phyloP scores from a whole-genome alignment of 140 eudicot genomes.

The Anethum foeniculum region DNA sequence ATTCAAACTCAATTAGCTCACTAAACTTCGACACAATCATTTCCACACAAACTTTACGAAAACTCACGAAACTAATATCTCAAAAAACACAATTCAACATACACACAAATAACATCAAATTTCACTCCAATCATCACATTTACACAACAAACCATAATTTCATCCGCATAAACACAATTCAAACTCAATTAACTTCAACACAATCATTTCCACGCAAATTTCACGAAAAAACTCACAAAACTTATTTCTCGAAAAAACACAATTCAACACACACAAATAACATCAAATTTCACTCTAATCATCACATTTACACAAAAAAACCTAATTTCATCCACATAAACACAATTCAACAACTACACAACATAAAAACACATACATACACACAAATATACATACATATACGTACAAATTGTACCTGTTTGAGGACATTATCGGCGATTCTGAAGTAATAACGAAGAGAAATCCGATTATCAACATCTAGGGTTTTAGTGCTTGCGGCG shows the following conservation, averaged over 20 bases:
- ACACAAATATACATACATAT: background rate
- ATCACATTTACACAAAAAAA: background rate
- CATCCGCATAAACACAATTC: background rate
- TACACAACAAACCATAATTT: background rate
- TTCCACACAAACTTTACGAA: background rate
- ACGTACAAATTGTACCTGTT: constrained; percentile 43
- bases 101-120: background rate
- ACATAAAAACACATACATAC: background rate
- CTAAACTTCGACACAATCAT: background rate
- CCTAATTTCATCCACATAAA: background rate
- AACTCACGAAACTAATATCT: background rate
- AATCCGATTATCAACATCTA: constrained; percentile 72
- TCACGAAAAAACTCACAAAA: background rate
- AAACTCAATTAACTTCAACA: background rate
- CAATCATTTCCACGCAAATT: background rate
- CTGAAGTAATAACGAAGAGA: constrained; percentile 66
- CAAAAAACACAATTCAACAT: background rate
- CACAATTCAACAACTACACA: background rate
- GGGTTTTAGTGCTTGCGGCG: constrained; percentile 52
- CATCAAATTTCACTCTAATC: background rate
- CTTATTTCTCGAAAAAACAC: background rate
- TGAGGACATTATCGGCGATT: constrained; percentile 82
- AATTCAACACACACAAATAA: background rate
- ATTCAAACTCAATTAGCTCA: background rate
- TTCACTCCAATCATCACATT: background rate